Base-by-base conservation (phyloP, 345 rosid species). In the Clausena lansium region DNA sequence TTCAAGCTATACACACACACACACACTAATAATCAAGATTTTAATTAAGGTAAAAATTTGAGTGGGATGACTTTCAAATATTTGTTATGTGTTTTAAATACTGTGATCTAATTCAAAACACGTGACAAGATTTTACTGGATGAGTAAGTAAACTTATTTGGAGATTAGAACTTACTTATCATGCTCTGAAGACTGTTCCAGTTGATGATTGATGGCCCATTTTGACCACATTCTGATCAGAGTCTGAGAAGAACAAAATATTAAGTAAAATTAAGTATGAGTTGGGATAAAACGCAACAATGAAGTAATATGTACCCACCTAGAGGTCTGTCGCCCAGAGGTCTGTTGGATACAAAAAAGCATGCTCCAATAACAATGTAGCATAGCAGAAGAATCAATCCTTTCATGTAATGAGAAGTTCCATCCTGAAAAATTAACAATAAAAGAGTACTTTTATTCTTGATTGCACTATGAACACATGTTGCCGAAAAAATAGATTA, bases 331-430 rank as follows among this genome's bases (percentile, higher is more conserved):
- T 83, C n/a, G n/a, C 95, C 74, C 0, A 70, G 74, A 13, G 97
- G 90, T 25, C 88, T 82, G 63, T 83, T 79, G 78, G 79, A 62
- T 33, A 93, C 87, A 36, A 88, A 93, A 76, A 95, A 93, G 88
- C 97, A 93, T 15, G 97, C 88, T 38, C 87, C 96, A 61, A 93
- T 89, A 9, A 92, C 92, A n/a, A 87, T 4, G 81, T 94, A 95
- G 80, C 92, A 88, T 69, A 94, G 80, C 59, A 90, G 64, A 30
- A 92, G 89, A 75, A 90, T 81, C 71, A 93, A 68, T 59, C 98
- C 98, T 82, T 95, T 95, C 88, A 95, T 63, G 90, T 95, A 93
- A 81, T 95, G 96, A 70, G 99, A 93, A 61, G 91, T 93, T 9
- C 98, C 98, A 84, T 93, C 99, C 98, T 95, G 87, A 78, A 60